phyloP scores from a whole-genome alignment of 2,329 filamentous ascomycete species.

The Talaromyces sp. region DNA sequence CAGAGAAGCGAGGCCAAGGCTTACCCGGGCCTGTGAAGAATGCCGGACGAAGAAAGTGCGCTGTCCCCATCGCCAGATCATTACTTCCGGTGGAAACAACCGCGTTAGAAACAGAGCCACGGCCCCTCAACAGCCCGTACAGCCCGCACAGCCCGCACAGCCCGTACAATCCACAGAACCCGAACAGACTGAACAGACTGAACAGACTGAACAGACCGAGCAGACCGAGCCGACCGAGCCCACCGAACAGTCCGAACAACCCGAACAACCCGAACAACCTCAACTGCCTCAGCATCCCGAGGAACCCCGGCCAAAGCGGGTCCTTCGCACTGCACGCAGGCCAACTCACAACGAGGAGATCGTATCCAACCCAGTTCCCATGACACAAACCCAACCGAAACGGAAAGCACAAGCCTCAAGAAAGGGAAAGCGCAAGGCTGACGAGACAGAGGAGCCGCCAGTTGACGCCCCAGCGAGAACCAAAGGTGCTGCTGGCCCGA shows the following conservation, averaged over 20 bases:
- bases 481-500: neutral
- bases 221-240: too few species aligned
- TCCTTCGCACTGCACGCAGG: neutral
- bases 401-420: neutral
- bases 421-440: neutral
- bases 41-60: neutral
- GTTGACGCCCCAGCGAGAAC: neutral
- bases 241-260: too few species aligned
- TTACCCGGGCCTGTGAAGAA: neutral
- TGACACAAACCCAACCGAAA: neutral
- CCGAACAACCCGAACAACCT: too few species aligned
- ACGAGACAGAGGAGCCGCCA: neutral
- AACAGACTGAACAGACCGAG: too few species aligned
- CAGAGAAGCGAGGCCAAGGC: neutral
- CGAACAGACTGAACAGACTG: too few species aligned
- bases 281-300: too few species aligned
- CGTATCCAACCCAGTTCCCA: neutral
- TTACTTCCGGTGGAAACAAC: neutral
- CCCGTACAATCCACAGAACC: neutral
- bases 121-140: neutral
- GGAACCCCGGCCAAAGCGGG: neutral
- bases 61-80: neutral
- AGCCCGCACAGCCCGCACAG: neutral
- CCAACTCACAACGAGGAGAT: neutral
- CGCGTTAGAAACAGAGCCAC: neutral